phyloP scores from a whole-genome alignment of 345 rosid species.

The Capsella bursapastoris region DNA sequence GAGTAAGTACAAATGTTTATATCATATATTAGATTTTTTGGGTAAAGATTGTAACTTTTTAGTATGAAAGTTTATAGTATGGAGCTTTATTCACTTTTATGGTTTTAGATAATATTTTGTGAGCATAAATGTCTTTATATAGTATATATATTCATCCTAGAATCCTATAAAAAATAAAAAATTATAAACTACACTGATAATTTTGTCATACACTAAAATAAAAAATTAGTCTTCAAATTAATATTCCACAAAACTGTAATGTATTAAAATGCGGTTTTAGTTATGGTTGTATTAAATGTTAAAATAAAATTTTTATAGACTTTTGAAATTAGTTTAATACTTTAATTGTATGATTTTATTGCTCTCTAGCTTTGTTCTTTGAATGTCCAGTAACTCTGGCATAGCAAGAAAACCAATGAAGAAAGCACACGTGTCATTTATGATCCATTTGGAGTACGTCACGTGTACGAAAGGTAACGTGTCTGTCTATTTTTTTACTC shows the following conservation, averaged over 20 bases:
- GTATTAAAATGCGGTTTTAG: too few species aligned
- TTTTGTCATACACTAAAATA: neutral
- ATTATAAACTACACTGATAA: neutral
- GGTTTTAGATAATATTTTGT: neutral
- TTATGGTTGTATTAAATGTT: too few species aligned
- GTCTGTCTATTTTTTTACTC: neutral
- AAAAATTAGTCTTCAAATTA: too few species aligned
- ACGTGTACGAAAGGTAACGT: constrained; percentile 3
- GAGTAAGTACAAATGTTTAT: constrained; percentile 22
- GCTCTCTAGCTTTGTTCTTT: neutral
- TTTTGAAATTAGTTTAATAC: too few species aligned
- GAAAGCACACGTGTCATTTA: neutral
- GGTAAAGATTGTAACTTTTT: constrained; percentile 22
- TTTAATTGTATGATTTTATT: neutral
- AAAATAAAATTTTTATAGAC: too few species aligned
- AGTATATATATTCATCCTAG: neutral
- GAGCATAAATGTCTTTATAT: neutral
- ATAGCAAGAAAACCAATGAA: constrained; percentile 17
- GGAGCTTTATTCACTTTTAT: constrained; percentile 29
- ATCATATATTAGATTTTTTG: neutral
- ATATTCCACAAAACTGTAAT: too few species aligned
- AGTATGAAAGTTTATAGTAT: constrained; percentile 13
- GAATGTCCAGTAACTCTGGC: constrained; percentile 15
- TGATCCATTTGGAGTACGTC: constrained; percentile 16
- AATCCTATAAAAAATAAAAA: neutral